These are phyloP conservation scores for Prunus davidiana DNA, from an alignment of 306 rosid species.

Conservation along the genomic window DNA sequence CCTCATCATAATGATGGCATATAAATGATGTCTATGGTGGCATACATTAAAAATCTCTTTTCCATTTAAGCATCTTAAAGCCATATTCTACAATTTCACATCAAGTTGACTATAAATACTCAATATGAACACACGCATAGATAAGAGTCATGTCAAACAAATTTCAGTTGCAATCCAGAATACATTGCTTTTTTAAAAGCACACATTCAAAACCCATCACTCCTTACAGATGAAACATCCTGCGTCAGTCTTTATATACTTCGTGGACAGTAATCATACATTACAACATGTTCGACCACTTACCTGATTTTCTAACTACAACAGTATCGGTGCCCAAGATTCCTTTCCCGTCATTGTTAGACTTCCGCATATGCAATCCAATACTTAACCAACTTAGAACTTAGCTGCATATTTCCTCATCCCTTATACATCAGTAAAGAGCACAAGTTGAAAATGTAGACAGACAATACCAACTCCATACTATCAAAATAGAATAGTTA, in stretches of 20 bases:
- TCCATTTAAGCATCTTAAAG: not conserved
- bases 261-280: slow-evolving; percentile 11
- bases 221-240: not conserved
- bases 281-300: not conserved
- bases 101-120: not conserved
- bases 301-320: not conserved
- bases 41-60: not conserved
- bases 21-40: too few species aligned
- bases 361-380: not conserved
- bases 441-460: slow-evolving; percentile 13
- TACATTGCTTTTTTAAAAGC: not conserved
- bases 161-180: not conserved
- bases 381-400: not conserved
- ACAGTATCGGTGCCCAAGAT: not conserved
- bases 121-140: not conserved
- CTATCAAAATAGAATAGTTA: not conserved
- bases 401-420: slow-evolving; percentile 19
- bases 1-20: not conserved
- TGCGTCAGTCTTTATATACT: not conserved
- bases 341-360: slow-evolving; percentile 1
- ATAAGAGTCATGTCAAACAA: not conserved
- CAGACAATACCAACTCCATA: slow-evolving; percentile 21
- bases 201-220: not conserved
- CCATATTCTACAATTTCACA: not conserved
- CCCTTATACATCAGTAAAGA: slow-evolving; percentile 20